Evolutionary conservation across 495 filamentous ascomycete genomes (phyloP).

Genomic region (Xylaria curta): DNA sequence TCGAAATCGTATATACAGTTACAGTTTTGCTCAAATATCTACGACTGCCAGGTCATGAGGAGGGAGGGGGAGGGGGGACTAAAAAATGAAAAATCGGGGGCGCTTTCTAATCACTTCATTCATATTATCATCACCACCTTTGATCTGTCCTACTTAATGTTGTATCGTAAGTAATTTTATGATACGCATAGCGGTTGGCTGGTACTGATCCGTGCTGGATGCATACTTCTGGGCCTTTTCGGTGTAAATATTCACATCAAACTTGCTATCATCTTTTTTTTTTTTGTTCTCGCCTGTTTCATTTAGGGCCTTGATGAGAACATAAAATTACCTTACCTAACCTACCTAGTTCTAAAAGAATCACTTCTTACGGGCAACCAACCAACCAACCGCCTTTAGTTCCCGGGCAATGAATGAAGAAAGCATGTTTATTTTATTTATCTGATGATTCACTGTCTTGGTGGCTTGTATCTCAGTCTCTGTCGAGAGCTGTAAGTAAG

Average conservation of each 20-base stretch:
- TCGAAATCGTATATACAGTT: conserved; percentile 5
- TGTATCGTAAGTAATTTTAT: too few relatives aligned
- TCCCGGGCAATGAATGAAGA: background rate
- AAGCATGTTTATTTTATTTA: background rate
- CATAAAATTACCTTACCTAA: background rate
- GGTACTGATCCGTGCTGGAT: background rate
- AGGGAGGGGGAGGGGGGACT: background rate
- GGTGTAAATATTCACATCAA: conserved; percentile 7
- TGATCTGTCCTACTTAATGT: background rate
- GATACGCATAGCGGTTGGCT: background rate
- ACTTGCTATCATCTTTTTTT: background rate
- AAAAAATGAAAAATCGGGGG: background rate
- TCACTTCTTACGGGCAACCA: background rate
- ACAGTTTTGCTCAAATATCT: background rate
- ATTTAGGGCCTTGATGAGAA: background rate
- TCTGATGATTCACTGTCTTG: background rate
- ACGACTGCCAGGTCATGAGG: background rate
- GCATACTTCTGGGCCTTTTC: background rate
- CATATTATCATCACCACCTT: too few relatives aligned
- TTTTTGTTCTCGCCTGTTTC: background rate
- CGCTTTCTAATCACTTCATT: background rate
- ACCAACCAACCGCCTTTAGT: too few relatives aligned
- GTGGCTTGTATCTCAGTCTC: background rate
- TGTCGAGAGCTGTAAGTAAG: background rate
- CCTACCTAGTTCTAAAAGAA: background rate